phyloP scores from a whole-genome alignment of 345 rosid species.

The Toxicodendron radicans region DNA sequence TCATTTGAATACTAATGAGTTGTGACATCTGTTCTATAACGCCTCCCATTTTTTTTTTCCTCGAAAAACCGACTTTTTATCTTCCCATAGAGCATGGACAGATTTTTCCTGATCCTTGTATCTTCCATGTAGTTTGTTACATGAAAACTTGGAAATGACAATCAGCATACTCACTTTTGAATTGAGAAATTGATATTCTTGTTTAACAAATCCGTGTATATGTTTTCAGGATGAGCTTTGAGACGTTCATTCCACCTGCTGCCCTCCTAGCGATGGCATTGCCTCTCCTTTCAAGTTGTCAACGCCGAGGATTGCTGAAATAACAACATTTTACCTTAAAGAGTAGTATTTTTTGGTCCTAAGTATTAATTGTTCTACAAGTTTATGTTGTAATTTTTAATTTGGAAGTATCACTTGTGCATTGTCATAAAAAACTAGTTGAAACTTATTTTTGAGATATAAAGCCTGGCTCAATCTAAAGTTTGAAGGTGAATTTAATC shows the following conservation, averaged over 20 bases:
- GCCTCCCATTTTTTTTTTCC: background rate
- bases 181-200: no score
- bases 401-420: background rate
- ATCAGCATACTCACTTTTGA: background rate
- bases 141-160: background rate
- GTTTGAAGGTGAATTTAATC: background rate
- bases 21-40: background rate
- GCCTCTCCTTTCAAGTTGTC: background rate
- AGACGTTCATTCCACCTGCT: background rate
- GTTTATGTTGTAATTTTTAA: background rate
- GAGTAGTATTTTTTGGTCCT: background rate
- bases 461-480: background rate
- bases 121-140: background rate
- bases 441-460: background rate
- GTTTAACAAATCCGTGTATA: background rate
- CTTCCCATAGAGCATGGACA: background rate
- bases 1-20: background rate
- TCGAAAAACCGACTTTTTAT: background rate
- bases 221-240: conserved; percentile 51
- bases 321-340: background rate
- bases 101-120: background rate
- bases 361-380: background rate
- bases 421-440: background rate
- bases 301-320: background rate
- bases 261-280: background rate